A percentile compares a stretch with the other conserved stretches of the same genome.
phyloP scores from a whole-genome alignment of 1,139 yeast genomes.

The Debaryomyces sp. region DNA sequence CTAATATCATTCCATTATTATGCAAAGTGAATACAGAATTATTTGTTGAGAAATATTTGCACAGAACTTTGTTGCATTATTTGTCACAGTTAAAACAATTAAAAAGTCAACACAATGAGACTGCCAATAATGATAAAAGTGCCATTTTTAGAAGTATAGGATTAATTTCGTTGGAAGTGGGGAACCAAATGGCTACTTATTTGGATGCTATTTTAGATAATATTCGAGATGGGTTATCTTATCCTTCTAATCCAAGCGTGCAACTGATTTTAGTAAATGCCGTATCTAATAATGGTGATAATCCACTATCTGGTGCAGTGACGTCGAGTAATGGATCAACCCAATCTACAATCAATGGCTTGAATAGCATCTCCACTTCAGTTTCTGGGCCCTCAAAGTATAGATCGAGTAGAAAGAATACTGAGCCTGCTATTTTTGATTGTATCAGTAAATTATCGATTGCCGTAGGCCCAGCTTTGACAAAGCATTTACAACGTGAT shows the following conservation, averaged over 20 bases:
- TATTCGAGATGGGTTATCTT: slow-evolving; percentile 76
- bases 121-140: slow-evolving; percentile 62
- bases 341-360: slow-evolving; percentile 16
- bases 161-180: slow-evolving; percentile 79
- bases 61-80: slow-evolving; percentile 76
- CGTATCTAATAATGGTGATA: slow-evolving; percentile 30
- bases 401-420: slow-evolving; percentile 63
- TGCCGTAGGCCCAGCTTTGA: slow-evolving; percentile 94
- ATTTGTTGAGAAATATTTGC: slow-evolving; percentile 82
- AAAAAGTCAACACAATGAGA: slow-evolving; percentile 46
- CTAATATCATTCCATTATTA: slow-evolving; percentile 77
- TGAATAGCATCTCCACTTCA: slow-evolving; percentile 28
- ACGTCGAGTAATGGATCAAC: slow-evolving; percentile 5
- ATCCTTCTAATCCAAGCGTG: slow-evolving; percentile 40
- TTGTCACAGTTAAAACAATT: slow-evolving; percentile 77
- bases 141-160: slow-evolving; percentile 85
- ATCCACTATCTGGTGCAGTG: slow-evolving; percentile 15
- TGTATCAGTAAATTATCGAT: slow-evolving; percentile 85
- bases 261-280: slow-evolving; percentile 49
- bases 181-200: slow-evolving; percentile 85
- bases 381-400: slow-evolving; percentile 50
- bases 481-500: slow-evolving; percentile 84
- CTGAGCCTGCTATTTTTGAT: slow-evolving; percentile 86
- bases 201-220: slow-evolving; percentile 84
- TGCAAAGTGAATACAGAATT: slow-evolving; percentile 78